Conservation (phyloP, 2,329 filamentous ascomycete genomes). For the Ascocoryne sarcoides region DNA sequence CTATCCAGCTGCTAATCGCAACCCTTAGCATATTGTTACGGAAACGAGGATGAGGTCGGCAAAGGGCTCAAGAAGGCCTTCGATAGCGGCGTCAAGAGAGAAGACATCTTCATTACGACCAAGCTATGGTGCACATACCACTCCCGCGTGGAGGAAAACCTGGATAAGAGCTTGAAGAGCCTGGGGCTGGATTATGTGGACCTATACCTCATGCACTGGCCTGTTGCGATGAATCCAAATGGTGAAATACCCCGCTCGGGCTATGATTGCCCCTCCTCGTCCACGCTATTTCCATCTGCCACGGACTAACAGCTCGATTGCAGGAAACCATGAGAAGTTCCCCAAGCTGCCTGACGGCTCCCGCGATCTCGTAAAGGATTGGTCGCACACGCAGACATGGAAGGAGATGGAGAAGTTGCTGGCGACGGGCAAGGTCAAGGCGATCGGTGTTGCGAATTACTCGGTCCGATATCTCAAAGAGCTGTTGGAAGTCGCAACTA, state of each 20-base stretch:
- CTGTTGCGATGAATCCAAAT: slow-evolving; percentile 69
- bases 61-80: slow-evolving; percentile 61
- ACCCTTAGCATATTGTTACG: slow-evolving; percentile 67
- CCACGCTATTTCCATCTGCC: background rate
- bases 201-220: slow-evolving; percentile 78
- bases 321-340: slow-evolving; percentile 61
- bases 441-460: slow-evolving; percentile 38
- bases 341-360: slow-evolving; percentile 66
- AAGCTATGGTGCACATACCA: slow-evolving; percentile 70
- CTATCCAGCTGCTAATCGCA: slow-evolving; percentile 1
- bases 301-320: background rate
- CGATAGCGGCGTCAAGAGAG: slow-evolving; percentile 48
- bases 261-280: no score
- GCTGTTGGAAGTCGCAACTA: slow-evolving; percentile 32
- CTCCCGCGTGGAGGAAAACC: slow-evolving; percentile 56
- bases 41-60: slow-evolving; percentile 77
- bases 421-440: slow-evolving; percentile 44
- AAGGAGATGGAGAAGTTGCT: slow-evolving; percentile 63
- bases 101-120: slow-evolving; percentile 57
- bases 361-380: slow-evolving; percentile 60
- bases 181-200: slow-evolving; percentile 76
- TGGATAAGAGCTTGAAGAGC: slow-evolving; percentile 64
- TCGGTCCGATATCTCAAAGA: slow-evolving; percentile 28
- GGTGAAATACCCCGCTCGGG: slow-evolving; percentile 37
- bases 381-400: slow-evolving; percentile 71